Evolutionary conservation across 768 basidiomycete genomes (phyloP).

Genomic region (Scleroderma bovista): DNA sequence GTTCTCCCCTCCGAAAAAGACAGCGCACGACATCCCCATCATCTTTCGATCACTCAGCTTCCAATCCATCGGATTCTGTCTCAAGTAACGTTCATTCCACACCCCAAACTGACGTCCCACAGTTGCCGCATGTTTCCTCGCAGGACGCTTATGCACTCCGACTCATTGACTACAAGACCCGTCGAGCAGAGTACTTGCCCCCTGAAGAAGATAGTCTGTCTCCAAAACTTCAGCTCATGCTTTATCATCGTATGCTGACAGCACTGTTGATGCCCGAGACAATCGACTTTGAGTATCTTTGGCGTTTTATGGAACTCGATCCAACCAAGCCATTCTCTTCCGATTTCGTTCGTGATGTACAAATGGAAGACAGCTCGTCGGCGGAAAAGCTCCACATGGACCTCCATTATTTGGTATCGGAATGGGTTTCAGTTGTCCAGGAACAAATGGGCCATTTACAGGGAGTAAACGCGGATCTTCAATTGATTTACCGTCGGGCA

Average conservation of each 20-base stretch:
- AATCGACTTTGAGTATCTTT: constrained; percentile 51
- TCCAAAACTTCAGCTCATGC: constrained; percentile 69
- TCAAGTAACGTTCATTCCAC: neutral
- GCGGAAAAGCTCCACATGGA: constrained; percentile 14
- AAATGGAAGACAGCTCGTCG: constrained; percentile 16
- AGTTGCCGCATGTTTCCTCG: neutral
- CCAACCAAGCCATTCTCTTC: constrained; percentile 43
- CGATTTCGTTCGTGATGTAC: constrained; percentile 36
- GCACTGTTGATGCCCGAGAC: constrained; percentile 38
- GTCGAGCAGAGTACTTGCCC: constrained; percentile 46
- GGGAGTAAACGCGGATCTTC: constrained; percentile 32
- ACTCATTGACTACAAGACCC: constrained; percentile 69
- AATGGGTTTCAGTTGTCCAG: constrained; percentile 27
- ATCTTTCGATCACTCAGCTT: constrained; percentile 12
- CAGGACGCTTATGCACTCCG: constrained; percentile 30
- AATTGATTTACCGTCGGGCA: constrained; percentile 36
- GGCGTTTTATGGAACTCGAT: constrained; percentile 42
- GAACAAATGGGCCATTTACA: constrained; percentile 16
- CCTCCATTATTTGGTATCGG: constrained; percentile 26
- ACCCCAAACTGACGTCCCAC: neutral
- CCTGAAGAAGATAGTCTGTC: constrained; percentile 50
- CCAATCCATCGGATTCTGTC: neutral
- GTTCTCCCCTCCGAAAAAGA: constrained; percentile 25
- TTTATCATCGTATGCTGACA: constrained; percentile 65
- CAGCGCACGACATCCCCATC: constrained; percentile 13